These are phyloP conservation scores for Aspergillus quadrilineatus DNA, from an alignment of 2,329 filamentous ascomycete species.

Conservation along the genomic window DNA sequence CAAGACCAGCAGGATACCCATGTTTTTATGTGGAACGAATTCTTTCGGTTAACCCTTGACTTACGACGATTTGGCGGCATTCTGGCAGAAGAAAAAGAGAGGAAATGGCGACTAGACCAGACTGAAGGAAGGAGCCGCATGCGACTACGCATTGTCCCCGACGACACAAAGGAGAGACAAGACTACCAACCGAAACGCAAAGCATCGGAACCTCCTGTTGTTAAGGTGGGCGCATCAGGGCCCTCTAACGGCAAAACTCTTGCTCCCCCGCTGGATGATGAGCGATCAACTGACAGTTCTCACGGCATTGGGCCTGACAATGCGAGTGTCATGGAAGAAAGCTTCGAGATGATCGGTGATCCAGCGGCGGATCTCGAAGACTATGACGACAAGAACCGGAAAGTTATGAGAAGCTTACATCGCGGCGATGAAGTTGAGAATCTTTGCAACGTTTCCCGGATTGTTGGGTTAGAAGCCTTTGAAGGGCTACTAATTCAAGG, in stretches of 20 bases:
- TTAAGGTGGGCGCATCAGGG: constrained; percentile 49
- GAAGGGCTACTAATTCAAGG: constrained; percentile 93
- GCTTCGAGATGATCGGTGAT: constrained; percentile 94
- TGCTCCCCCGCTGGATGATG: constrained; percentile 31
- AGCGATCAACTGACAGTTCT: constrained; percentile 32
- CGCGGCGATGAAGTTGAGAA: constrained; percentile 88
- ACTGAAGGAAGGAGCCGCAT: constrained; percentile 95
- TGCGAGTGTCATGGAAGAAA: constrained; percentile 67
- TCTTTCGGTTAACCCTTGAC: constrained; percentile 75
- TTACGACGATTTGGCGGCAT: constrained; percentile 77
- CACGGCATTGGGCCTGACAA: constrained; percentile 37
- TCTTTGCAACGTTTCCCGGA: constrained; percentile 92
- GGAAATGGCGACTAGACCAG: constrained; percentile 89
- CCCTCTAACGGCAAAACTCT: constrained; percentile 44
- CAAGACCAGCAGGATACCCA: constrained; percentile 95
- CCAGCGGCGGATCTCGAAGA: constrained; percentile 80
- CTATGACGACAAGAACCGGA: constrained; percentile 96
- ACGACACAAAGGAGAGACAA: constrained; percentile 65
- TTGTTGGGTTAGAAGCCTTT: constrained; percentile 87
- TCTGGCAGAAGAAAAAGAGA: constrained; percentile 63
- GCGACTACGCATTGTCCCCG: constrained; percentile 81
- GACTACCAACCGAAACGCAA: constrained; percentile 84
- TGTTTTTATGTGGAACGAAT: constrained; percentile 71
- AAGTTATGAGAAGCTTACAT: constrained; percentile 91
- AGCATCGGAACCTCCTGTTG: constrained; percentile 52